phyloP scores from a whole-genome alignment of 139 green algal genomes.

The Haematococcus lacustris region DNA sequence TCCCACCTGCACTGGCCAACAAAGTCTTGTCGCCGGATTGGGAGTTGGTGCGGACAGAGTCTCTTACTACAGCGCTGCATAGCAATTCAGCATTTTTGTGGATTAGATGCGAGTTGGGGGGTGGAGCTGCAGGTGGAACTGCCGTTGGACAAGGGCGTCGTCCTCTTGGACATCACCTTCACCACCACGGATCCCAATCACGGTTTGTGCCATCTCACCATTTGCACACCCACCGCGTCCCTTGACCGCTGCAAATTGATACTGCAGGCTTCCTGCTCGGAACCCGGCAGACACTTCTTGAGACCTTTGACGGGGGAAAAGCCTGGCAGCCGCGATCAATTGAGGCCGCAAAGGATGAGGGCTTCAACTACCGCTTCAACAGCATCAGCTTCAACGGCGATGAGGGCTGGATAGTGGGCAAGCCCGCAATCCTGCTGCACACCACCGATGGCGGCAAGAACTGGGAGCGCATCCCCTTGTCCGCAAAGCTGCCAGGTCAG shows the following conservation, averaged over 20 bases:
- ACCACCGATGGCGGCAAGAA: slow-evolving; percentile 86
- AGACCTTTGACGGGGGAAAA: slow-evolving; percentile 93
- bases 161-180: slow-evolving; percentile 96
- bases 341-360: slow-evolving; percentile 66
- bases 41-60: slow-evolving; percentile 49
- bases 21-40: slow-evolving; percentile 55
- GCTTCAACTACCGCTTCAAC: slow-evolving; percentile 94
- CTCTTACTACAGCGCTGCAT: too few species aligned
- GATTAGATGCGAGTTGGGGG: background rate
- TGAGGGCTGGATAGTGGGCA: slow-evolving; percentile 98
- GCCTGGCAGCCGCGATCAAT: slow-evolving; percentile 80
- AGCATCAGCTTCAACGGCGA: slow-evolving; percentile 88
- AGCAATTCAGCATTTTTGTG: too few species aligned
- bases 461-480: slow-evolving; percentile 94
- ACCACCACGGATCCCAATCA: slow-evolving; percentile 78
- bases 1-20: slow-evolving; percentile 22
- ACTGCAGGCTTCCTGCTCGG: slow-evolving; percentile 88
- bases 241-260: too few species aligned
- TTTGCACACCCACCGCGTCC: background rate
- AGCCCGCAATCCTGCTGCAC: slow-evolving; percentile 97
- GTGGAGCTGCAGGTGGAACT: slow-evolving; percentile 56
- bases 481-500: slow-evolving; percentile 81
- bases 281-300: slow-evolving; percentile 92
- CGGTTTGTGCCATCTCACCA: slow-evolving; percentile 36
- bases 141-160: slow-evolving; percentile 81